These are phyloP conservation scores for Cyclocybe aegerita DNA, from an alignment of 768 basidiomycete genomes.

Conservation along the genomic window DNA sequence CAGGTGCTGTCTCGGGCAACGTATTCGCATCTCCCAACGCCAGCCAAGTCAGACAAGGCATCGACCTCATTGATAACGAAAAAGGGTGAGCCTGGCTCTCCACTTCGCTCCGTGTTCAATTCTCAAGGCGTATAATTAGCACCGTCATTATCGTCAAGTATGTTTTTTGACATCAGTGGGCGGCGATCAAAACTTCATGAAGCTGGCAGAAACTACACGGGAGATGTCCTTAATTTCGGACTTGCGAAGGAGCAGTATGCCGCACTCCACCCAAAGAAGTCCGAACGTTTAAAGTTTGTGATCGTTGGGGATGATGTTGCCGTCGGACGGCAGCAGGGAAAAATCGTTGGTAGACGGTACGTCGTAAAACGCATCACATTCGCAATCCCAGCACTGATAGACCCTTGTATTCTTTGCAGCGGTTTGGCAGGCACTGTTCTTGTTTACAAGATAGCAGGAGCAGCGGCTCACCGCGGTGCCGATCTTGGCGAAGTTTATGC, in stretches of 20 bases:
- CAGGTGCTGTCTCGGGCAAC: constrained; percentile 78
- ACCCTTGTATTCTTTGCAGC: constrained; percentile 32
- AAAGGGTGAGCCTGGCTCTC: constrained; percentile 51
- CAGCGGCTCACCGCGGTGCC: constrained; percentile 67
- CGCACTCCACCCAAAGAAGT: constrained; percentile 63
- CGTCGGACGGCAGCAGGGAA: constrained; percentile 78
- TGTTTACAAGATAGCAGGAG: constrained; percentile 91
- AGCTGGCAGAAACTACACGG: constrained; percentile 74
- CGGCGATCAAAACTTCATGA: constrained; percentile 1
- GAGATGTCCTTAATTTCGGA: constrained; percentile 90
- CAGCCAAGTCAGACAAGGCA: constrained; percentile 77
- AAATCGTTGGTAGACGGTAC: constrained; percentile 80
- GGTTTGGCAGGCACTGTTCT: constrained; percentile 81
- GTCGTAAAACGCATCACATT: constrained; percentile 5
- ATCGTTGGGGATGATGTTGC: constrained; percentile 91
- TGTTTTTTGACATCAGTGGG: constrained; percentile 9
- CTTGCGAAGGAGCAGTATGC: constrained; percentile 85
- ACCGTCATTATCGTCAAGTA: constrained; percentile 86
- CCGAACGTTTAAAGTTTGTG: constrained; percentile 69
- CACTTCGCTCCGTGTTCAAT: background rate
- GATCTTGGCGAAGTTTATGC: constrained; percentile 67
- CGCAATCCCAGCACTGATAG: background rate
- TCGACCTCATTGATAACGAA: constrained; percentile 73
- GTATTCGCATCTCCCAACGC: constrained; percentile 91
- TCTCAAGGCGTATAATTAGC: constrained; percentile 31